A percentile compares a stretch with the other conserved stretches of the same genome.
phyloP scores from a whole-genome alignment of 2,329 filamentous ascomycete species.

The Hymenotorrendiella dingleyae region DNA sequence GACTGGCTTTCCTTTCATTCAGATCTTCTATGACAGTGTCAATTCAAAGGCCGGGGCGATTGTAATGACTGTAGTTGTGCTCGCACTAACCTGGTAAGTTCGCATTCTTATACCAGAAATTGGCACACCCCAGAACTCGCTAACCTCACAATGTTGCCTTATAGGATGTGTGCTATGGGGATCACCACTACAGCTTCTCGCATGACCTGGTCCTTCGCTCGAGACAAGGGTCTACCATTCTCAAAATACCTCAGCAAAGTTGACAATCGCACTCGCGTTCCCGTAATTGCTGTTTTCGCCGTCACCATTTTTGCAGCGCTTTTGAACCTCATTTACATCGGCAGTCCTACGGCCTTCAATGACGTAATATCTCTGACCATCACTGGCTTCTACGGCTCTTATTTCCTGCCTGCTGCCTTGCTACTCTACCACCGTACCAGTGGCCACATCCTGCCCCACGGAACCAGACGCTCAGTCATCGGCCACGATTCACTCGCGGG shows the following conservation, averaged over 20 bases:
- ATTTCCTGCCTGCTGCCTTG: slow-evolving; percentile 35
- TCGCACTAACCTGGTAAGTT: slow-evolving; percentile 35
- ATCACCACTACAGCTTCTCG: slow-evolving; percentile 34
- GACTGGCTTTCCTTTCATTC: slow-evolving; percentile 51
- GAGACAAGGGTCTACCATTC: slow-evolving; percentile 36
- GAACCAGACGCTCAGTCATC: not conserved
- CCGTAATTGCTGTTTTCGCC: slow-evolving; percentile 7
- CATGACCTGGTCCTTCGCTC: slow-evolving; percentile 38
- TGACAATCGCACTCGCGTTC: slow-evolving; percentile 10
- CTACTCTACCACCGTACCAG: slow-evolving; percentile 37
- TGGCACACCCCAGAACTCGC: too few relatives aligned
- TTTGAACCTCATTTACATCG: slow-evolving; percentile 35
- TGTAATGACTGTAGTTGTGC: slow-evolving; percentile 34
- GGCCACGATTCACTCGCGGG: slow-evolving; percentile 7
- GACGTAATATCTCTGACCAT: slow-evolving; percentile 39
- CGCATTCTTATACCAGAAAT: too few relatives aligned
- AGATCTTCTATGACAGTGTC: slow-evolving; percentile 44
- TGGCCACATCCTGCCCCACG: slow-evolving; percentile 21
- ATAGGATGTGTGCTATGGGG: slow-evolving; percentile 34
- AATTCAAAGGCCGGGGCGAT: slow-evolving; percentile 33
- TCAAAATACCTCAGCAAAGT: slow-evolving; percentile 12
- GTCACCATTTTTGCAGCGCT: slow-evolving; percentile 28
- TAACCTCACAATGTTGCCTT: too few relatives aligned
- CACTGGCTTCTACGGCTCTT: slow-evolving; percentile 38
- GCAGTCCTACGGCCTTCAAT: slow-evolving; percentile 36